A percentile compares a stretch with the other conserved stretches of the same genome.
These are phyloP conservation scores for Cordyceps fumosorosea DNA, from an alignment of 2,329 filamentous ascomycete species.

Conservation along the genomic window DNA sequence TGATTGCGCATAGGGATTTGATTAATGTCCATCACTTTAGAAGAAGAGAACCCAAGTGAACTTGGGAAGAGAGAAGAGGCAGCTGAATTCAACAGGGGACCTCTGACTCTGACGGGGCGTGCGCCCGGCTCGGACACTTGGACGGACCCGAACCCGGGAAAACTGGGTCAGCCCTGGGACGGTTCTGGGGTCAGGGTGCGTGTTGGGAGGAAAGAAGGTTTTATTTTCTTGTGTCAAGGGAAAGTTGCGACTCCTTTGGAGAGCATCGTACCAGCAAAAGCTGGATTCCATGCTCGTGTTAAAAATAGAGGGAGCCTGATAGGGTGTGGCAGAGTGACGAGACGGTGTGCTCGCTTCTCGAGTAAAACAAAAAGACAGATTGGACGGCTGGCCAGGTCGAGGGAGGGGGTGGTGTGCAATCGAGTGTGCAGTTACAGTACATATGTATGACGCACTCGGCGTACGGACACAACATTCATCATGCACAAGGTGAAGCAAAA, in stretches of 20 bases:
- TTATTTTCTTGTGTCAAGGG: too few relatives aligned
- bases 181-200: background rate
- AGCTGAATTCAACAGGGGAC: background rate
- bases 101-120: background rate
- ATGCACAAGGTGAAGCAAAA: background rate
- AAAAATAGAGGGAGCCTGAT: background rate
- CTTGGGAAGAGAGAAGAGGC: background rate
- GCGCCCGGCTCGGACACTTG: constrained; percentile 7
- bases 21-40: background rate
- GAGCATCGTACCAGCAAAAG: too few relatives aligned
- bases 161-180: background rate
- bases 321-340: background rate
- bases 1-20: background rate
- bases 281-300: too few relatives aligned
- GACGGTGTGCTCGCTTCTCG: background rate
- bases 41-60: too few relatives aligned
- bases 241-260: background rate
- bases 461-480: background rate
- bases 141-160: constrained; percentile 12
- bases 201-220: background rate
- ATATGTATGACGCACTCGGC: background rate
- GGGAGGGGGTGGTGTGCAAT: background rate
- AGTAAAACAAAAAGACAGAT: background rate
- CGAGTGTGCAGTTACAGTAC: background rate
- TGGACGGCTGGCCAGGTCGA: background rate